A percentile compares a stretch with the other conserved stretches of the same genome.
Evolutionary conservation across 2,329 filamentous ascomycete genomes (phyloP).

Genomic region (Ramularia endophylla): DNA sequence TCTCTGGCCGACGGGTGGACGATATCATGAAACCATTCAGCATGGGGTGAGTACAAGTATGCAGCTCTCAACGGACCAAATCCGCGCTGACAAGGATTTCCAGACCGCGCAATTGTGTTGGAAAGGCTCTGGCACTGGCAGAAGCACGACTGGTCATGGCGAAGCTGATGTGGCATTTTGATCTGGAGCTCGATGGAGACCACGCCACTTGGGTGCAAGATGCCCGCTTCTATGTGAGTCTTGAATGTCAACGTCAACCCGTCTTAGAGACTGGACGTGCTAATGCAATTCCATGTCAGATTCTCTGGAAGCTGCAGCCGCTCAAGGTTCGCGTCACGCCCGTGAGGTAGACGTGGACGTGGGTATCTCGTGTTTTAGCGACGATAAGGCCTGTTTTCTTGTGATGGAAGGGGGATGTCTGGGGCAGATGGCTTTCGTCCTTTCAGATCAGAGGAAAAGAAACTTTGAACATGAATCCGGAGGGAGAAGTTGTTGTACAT

Average conservation of each 20-base stretch:
- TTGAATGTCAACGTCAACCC: background rate
- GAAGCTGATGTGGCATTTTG: slow-evolving; percentile 21
- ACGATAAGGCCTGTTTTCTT: too few relatives aligned
- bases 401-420: too few relatives aligned
- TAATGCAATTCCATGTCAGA: slow-evolving; percentile 4
- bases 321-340: slow-evolving; percentile 15
- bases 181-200: slow-evolving; percentile 18
- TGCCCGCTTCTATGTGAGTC: slow-evolving; percentile 20
- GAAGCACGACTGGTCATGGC: slow-evolving; percentile 18
- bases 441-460: too few relatives aligned
- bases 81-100: too few relatives aligned
- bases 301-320: slow-evolving; percentile 17
- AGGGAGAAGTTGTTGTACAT: too few relatives aligned
- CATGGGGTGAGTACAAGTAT: slow-evolving; percentile 14
- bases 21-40: slow-evolving; percentile 29
- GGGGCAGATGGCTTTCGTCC: too few relatives aligned
- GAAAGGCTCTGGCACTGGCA: slow-evolving; percentile 11
- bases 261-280: too few relatives aligned
- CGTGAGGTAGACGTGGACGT: slow-evolving; percentile 8
- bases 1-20: slow-evolving; percentile 14
- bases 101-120: too few relatives aligned
- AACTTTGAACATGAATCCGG: too few relatives aligned
- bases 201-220: slow-evolving; percentile 20
- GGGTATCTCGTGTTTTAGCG: too few relatives aligned
- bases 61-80: too few relatives aligned